Conservation (phyloP, 75 land plant species). For the Pseudotsuga menziesii region DNA sequence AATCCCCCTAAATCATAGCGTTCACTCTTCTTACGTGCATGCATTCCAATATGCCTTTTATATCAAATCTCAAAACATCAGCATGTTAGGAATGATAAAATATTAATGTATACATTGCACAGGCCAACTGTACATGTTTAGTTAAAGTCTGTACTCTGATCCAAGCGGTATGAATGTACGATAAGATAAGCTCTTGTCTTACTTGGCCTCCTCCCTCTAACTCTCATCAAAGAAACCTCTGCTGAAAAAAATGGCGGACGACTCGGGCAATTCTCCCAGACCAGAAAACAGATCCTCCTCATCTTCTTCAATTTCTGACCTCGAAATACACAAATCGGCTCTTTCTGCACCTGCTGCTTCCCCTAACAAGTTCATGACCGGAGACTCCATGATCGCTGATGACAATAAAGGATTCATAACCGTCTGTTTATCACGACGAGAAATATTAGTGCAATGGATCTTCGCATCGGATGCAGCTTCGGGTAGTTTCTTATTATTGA, state of each 20-base stretch:
- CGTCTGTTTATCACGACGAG: neutral
- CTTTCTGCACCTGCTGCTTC: conserved; percentile 7
- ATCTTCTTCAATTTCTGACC: conserved; percentile 27
- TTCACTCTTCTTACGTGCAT: no score
- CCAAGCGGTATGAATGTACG: no score
- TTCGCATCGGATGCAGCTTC: neutral
- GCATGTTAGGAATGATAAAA: no score
- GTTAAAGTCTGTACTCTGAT: no score
- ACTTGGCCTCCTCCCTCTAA: no score
- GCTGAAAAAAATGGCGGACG: conserved; percentile 14
- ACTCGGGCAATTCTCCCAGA: conserved; percentile 65
- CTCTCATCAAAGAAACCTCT: no score
- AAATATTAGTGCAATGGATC: neutral
- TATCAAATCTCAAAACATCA: no score
- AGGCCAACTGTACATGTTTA: no score
- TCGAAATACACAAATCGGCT: neutral
- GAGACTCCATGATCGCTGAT: neutral
- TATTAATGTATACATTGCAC: no score
- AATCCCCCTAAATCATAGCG: no score
- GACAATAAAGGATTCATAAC: neutral
- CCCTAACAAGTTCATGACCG: neutral
- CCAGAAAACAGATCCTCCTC: conserved; percentile 58
- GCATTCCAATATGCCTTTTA: no score
- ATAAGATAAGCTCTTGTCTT: no score
- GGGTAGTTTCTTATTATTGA: neutral